Conservation (phyloP, 2,329 filamentous ascomycete species). For the Colletotrichum simmondsii region DNA sequence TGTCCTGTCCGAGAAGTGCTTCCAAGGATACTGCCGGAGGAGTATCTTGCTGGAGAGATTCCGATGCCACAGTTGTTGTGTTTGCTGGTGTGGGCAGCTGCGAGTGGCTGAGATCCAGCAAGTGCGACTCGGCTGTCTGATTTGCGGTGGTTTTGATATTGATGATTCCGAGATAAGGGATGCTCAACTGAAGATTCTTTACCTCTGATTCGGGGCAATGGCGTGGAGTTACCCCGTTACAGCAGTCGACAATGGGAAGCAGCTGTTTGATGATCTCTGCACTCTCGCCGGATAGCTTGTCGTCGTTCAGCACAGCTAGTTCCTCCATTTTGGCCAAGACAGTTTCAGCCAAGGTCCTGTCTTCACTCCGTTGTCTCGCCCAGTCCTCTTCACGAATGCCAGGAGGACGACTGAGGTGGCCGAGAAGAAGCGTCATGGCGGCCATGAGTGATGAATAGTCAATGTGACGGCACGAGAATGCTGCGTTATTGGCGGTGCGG, state of each 20-base stretch:
- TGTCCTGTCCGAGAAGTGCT: neutral
- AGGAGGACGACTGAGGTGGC: constrained; percentile 52
- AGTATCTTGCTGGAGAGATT: constrained; percentile 1
- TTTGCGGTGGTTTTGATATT: constrained; percentile 46
- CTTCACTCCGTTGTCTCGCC: constrained; percentile 42
- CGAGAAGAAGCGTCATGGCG: constrained; percentile 60
- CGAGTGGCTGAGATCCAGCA: constrained; percentile 19
- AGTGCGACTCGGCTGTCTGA: neutral
- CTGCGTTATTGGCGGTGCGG: constrained; percentile 49
- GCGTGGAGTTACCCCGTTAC: constrained; percentile 10
- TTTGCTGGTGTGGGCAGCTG: constrained; percentile 24
- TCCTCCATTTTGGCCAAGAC: constrained; percentile 48
- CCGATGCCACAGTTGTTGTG: constrained; percentile 23
- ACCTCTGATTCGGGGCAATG: constrained; percentile 29
- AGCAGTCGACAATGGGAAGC: constrained; percentile 51
- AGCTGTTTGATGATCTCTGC: constrained; percentile 56
- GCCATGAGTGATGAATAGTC: constrained; percentile 65
- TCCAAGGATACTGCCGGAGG: constrained; percentile 28
- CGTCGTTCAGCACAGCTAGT: constrained; percentile 49
- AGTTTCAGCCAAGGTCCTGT: constrained; percentile 48
- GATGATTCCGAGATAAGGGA: constrained; percentile 59
- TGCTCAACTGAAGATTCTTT: constrained; percentile 49
- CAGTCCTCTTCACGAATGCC: constrained; percentile 36
- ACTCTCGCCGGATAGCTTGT: constrained; percentile 54
- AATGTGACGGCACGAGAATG: constrained; percentile 57